Evolutionary conservation across 306 rosid genomes (phyloP).

Genomic region (Trifolium subterraneum): DNA sequence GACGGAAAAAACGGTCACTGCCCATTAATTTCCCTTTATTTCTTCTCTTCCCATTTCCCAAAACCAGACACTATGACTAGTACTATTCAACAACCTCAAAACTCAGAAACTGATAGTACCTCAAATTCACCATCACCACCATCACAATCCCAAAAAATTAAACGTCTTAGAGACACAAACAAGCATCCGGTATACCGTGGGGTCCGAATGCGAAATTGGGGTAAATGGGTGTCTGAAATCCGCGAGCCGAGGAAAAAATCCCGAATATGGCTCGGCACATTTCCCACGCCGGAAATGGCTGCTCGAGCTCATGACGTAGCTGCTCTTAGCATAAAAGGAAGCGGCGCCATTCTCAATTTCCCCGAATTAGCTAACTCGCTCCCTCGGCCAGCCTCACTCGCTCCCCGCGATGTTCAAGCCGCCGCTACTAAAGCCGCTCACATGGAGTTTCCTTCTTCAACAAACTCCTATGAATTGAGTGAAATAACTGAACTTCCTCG

Average conservation of each 20-base stretch:
- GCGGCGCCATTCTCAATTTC: conserved; percentile 84
- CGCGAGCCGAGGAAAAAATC: conserved; percentile 96
- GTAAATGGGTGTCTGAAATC: conserved; percentile 98
- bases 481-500: conserved; percentile 78
- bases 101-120: conserved; percentile 53
- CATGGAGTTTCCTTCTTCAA: conserved; percentile 50
- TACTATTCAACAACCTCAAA: conserved; percentile 16
- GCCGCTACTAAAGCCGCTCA: conserved; percentile 91
- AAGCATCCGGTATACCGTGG: conserved; percentile 77
- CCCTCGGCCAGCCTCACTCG: conserved; percentile 78
- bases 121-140: conserved; percentile 47
- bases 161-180: conserved; percentile 62
- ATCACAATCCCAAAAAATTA: conserved; percentile 44
- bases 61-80: background rate
- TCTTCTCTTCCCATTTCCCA: background rate
- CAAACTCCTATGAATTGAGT: conserved; percentile 60
- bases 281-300: conserved; percentile 88
- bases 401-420: conserved; percentile 87
- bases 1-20: conserved; percentile 30
- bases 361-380: conserved; percentile 68
- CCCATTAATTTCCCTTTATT: conserved; percentile 20
- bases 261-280: conserved; percentile 97
- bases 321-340: conserved; percentile 86
- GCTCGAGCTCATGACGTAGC: conserved; percentile 99
- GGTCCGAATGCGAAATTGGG: conserved; percentile 95